A percentile compares a stretch with the other conserved stretches of the same genome.
phyloP scores from a whole-genome alignment of 2,329 filamentous ascomycete species.

The Aureobasidium sp. region DNA sequence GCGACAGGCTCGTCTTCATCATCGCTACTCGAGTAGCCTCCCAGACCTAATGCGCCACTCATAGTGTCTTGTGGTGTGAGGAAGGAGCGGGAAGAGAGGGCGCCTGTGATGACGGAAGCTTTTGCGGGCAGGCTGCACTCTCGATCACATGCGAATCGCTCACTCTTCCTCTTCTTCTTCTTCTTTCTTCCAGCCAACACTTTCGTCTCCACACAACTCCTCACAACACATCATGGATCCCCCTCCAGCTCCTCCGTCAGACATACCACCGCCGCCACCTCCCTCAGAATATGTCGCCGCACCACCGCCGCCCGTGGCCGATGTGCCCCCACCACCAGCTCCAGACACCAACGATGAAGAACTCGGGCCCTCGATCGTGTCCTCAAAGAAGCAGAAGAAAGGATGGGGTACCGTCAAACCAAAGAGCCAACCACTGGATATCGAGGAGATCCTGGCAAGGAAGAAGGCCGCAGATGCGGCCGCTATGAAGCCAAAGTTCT shows the following conservation, averaged over 20 bases:
- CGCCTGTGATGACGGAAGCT: not conserved
- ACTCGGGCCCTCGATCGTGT: constrained; percentile 17
- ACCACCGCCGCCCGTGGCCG: constrained; percentile 18
- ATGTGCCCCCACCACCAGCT: constrained; percentile 16
- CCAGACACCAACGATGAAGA: constrained; percentile 3
- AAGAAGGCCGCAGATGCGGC: constrained; percentile 81
- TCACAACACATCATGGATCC: constrained; percentile 11
- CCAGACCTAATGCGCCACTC: constrained; percentile 33
- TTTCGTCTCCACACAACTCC: not conserved
- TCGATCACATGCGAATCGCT: constrained; percentile 2
- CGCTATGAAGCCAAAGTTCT: constrained; percentile 78
- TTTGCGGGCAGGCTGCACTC: not conserved
- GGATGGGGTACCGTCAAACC: constrained; percentile 21
- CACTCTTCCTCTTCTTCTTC: not conserved
- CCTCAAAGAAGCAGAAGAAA: constrained; percentile 42
- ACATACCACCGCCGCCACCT: constrained; percentile 21
- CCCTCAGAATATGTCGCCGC: constrained; percentile 16
- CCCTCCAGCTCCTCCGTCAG: constrained; percentile 18
- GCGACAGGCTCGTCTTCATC: constrained; percentile 31
- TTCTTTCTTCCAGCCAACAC: not conserved
- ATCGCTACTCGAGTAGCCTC: constrained; percentile 40
- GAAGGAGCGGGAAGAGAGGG: not conserved
- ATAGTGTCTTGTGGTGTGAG: not conserved
- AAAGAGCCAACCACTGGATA: constrained; percentile 56
- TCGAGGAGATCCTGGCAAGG: constrained; percentile 76